Evolutionary conservation across 2,329 filamentous ascomycete species (phyloP).

Genomic region (Cladosporium sp.): DNA sequence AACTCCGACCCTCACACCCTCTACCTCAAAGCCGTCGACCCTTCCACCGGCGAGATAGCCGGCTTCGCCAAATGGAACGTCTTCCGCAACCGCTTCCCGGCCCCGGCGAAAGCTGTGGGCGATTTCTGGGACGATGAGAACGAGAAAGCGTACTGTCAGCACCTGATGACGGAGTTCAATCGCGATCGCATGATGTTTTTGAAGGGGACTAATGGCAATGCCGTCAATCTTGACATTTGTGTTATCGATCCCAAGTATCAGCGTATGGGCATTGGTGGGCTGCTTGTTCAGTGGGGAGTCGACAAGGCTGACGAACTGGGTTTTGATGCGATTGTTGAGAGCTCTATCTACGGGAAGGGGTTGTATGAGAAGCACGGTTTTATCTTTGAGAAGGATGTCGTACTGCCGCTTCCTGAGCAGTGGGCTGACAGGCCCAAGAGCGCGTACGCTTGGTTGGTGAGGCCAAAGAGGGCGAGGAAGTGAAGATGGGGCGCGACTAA

Average conservation of each 20-base stretch:
- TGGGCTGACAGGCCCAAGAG: slow-evolving; percentile 18
- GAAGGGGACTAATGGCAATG: slow-evolving; percentile 21
- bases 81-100: slow-evolving; percentile 19
- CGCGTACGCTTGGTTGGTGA: slow-evolving; percentile 26
- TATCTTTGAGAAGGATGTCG: slow-evolving; percentile 25
- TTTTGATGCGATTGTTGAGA: slow-evolving; percentile 29
- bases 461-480: slow-evolving; percentile 19
- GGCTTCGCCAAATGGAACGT: slow-evolving; percentile 32
- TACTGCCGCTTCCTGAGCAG: slow-evolving; percentile 15
- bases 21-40: slow-evolving; percentile 29
- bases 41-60: slow-evolving; percentile 22
- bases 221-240: slow-evolving; percentile 28
- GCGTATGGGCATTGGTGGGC: slow-evolving; percentile 23
- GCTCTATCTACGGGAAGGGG: slow-evolving; percentile 25
- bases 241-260: slow-evolving; percentile 29
- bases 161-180: slow-evolving; percentile 21
- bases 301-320: slow-evolving; percentile 27
- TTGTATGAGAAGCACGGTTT: slow-evolving; percentile 32
- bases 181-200: slow-evolving; percentile 22
- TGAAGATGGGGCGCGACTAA: neutral
- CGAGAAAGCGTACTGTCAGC: slow-evolving; percentile 20
- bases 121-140: slow-evolving; percentile 22
- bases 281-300: slow-evolving; percentile 27
- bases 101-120: slow-evolving; percentile 9
- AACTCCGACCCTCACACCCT: slow-evolving; percentile 21